Percentiles rank a stretch among this genome's conserved stretches.
Conservation (phyloP, 345 rosid species). For the Streptanthus diversifolius region DNA sequence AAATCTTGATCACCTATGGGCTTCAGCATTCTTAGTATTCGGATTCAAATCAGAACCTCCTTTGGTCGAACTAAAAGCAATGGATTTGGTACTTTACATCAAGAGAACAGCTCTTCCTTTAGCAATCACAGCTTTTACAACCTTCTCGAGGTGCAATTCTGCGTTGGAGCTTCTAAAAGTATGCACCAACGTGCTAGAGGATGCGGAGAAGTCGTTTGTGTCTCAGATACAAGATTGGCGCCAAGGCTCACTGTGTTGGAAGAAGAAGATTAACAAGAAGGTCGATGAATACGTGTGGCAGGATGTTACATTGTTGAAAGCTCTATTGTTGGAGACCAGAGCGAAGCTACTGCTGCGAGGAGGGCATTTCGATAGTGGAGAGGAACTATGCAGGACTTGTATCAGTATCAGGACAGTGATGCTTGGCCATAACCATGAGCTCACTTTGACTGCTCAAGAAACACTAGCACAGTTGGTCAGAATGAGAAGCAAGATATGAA, state of each 20-base stretch:
- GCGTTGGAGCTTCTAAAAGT: slow-evolving; percentile 84
- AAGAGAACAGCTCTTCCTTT: slow-evolving; percentile 76
- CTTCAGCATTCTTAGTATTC: slow-evolving; percentile 83
- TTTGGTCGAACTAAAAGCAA: slow-evolving; percentile 64
- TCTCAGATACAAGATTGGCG: slow-evolving; percentile 87
- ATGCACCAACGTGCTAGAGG: slow-evolving; percentile 82
- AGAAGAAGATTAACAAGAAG: slow-evolving; percentile 50
- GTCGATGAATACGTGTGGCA: slow-evolving; percentile 93
- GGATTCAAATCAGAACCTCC: slow-evolving; percentile 90
- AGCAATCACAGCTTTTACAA: slow-evolving; percentile 73
- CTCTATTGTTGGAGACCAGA: slow-evolving; percentile 72
- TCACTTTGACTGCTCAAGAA: slow-evolving; percentile 89
- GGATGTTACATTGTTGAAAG: slow-evolving; percentile 82
- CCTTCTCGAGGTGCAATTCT: slow-evolving; percentile 81
- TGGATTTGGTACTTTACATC: slow-evolving; percentile 68
- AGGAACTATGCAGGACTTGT: slow-evolving; percentile 82
- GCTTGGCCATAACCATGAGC: slow-evolving; percentile 85
- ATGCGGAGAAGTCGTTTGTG: slow-evolving; percentile 87
- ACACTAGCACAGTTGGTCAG: slow-evolving; percentile 81
- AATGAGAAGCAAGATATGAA: slow-evolving; percentile 84
- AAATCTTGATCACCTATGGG: slow-evolving; percentile 82
- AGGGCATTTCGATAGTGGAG: slow-evolving; percentile 80
- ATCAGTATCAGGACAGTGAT: slow-evolving; percentile 86
- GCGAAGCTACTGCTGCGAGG: slow-evolving; percentile 84
- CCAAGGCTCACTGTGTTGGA: slow-evolving; percentile 85